Conservation (phyloP, 306 rosid species). For the Trifolium fragiferum region DNA sequence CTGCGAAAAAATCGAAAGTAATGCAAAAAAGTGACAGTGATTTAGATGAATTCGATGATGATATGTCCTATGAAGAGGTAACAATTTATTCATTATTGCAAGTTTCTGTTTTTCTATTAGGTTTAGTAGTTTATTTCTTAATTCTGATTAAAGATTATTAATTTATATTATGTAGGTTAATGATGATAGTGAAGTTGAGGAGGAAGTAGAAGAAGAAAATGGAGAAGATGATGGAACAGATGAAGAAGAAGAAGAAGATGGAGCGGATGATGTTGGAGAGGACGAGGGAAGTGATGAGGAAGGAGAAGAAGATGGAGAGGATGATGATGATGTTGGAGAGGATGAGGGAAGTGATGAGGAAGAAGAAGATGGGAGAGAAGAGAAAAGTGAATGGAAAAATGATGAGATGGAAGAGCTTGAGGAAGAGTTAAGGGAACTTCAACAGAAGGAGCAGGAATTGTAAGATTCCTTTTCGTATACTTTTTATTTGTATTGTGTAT, state of each 20-base stretch:
- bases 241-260: slow-evolving; percentile 56
- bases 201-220: slow-evolving; percentile 24
- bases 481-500: slow-evolving; percentile 6
- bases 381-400: slow-evolving; percentile 40
- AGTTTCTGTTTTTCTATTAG: neutral
- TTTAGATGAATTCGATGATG: slow-evolving; percentile 46
- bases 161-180: slow-evolving; percentile 46
- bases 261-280: slow-evolving; percentile 37
- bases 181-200: slow-evolving; percentile 36
- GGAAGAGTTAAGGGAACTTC: slow-evolving; percentile 72
- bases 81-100: slow-evolving; percentile 1
- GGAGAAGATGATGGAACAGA: slow-evolving; percentile 43
- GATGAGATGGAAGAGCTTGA: slow-evolving; percentile 86
- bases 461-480: slow-evolving; percentile 47
- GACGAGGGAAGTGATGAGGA: slow-evolving; percentile 48
- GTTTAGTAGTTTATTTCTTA: slow-evolving; percentile 19
- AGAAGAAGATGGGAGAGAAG: slow-evolving; percentile 47
- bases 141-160: slow-evolving; percentile 1
- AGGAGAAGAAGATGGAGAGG: slow-evolving; percentile 56
- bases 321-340: slow-evolving; percentile 43
- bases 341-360: slow-evolving; percentile 48
- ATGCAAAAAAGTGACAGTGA: slow-evolving; percentile 42
- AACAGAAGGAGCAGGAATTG: slow-evolving; percentile 79
- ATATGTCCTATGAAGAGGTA: slow-evolving; percentile 48
- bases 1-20: slow-evolving; percentile 49